Evolutionary conservation across 176 grass and related monocot species (phyloP), one percentile per base, ranked within the genome.

Genomic region (barley (Hordeum vulgare)): DNA sequence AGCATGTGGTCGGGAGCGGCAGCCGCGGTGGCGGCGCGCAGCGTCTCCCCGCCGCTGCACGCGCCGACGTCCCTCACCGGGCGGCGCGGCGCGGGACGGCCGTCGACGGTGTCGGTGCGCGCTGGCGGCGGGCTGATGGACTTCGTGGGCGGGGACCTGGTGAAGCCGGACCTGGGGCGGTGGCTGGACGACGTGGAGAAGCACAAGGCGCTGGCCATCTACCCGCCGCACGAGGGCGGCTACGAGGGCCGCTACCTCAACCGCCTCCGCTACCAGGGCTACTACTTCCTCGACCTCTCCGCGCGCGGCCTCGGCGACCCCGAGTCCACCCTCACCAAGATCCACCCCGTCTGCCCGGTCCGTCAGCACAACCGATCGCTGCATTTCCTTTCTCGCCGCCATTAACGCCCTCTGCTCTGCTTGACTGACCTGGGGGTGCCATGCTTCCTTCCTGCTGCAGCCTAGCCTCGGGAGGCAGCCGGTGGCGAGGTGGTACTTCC

Each of bases 161-260:
- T 95, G 35, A 33, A 65, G 65, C 92, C 95, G 5, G 95, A 98
- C 84, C 49, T 98, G 12, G 89, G 92, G 13, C 66, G 80, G 80
- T 98, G 89, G 92, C 79, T 93, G 84, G 88, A 86, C 67, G 90
- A 98, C 77, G 89, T 98, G 69, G 95, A 98, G 87, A 78, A 80
- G 84, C 92, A 95, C 89, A 98, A 95, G 92, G 89, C 89, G 24
- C 74, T 98, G 90, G 92, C 92, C 59, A 68, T 95, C 35, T 95
- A 98, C 92, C 75, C 90, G 37, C 92, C 90, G 67, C 95, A 98
- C 77, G 95, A 98, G 90, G 95, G 95, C 79, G 95, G 95, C 15
- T 98, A 98, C 74, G 95, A 98, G 85, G 92, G 95, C 23, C 90
- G 92, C 11, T 98, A 98, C 86, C 92, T 98, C 35, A 91, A 72